Percentiles rank a stretch among this genome's conserved stretches.
Conservation (phyloP, 805 yeast species). For the Ogataea degrootiae region DNA sequence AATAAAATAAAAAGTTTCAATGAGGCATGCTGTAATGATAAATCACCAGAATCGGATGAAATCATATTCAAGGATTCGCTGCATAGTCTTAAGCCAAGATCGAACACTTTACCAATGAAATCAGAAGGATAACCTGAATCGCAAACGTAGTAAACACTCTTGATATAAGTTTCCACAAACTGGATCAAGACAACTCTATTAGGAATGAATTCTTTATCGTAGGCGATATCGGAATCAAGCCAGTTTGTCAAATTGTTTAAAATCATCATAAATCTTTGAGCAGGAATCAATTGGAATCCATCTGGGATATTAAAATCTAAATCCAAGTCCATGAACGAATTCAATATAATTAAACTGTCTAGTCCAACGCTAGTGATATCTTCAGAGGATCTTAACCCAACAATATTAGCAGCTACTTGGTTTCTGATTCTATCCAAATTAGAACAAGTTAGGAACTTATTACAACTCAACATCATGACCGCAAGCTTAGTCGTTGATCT, state of each 20-base stretch:
- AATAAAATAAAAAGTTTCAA: constrained; percentile 39
- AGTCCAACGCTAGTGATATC: constrained; percentile 42
- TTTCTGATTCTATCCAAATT: constrained; percentile 52
- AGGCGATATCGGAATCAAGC: constrained; percentile 59
- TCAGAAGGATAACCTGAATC: constrained; percentile 27
- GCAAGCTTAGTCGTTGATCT: constrained; percentile 32
- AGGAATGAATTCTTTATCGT: constrained; percentile 47
- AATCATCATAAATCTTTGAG: constrained; percentile 62
- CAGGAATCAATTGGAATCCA: constrained; percentile 43
- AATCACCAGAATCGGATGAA: constrained; percentile 11
- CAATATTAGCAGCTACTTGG: constrained; percentile 56
- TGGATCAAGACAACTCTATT: constrained; percentile 49
- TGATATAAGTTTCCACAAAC: constrained; percentile 30
- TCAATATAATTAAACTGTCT: constrained; percentile 43
- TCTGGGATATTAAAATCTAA: constrained; percentile 21
- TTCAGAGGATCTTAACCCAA: constrained; percentile 42
- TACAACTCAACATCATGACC: constrained; percentile 32
- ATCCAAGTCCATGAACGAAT: constrained; percentile 36
- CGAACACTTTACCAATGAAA: constrained; percentile 28
- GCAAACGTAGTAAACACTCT: constrained; percentile 27
- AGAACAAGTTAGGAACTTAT: constrained; percentile 32
- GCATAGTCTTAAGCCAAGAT: constrained; percentile 34
- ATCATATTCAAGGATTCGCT: constrained; percentile 43
- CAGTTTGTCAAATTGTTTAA: constrained; percentile 49
- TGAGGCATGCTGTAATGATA: constrained; percentile 43